A percentile compares a stretch with the other conserved stretches of the same genome.
These are phyloP conservation scores for Sistotremastrum suecicum DNA, from an alignment of 768 basidiomycete genomes.

Conservation along the genomic window DNA sequence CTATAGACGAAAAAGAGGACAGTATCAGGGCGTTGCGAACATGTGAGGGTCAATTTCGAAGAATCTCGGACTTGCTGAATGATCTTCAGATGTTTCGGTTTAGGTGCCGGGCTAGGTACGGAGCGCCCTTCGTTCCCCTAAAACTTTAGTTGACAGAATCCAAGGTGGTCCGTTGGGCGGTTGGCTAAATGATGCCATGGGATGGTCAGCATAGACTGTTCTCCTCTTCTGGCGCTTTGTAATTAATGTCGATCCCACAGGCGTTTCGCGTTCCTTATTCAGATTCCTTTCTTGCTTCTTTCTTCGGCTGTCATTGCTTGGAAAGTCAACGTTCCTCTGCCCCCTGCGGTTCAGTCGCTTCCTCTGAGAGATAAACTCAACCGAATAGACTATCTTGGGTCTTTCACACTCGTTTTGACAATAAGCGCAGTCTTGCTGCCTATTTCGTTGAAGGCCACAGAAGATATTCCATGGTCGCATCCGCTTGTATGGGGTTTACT, in stretches of 20 bases:
- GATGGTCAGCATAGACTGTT: slow-evolving; percentile 44
- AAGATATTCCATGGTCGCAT: slow-evolving; percentile 64
- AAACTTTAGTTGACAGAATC: background rate
- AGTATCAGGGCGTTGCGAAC: slow-evolving; percentile 87
- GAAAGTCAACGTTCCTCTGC: slow-evolving; percentile 68
- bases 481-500: slow-evolving; percentile 61
- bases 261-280: slow-evolving; percentile 72
- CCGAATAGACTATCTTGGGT: slow-evolving; percentile 78
- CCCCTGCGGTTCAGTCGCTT: slow-evolving; percentile 50
- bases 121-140: slow-evolving; percentile 1
- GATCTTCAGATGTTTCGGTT: slow-evolving; percentile 55
- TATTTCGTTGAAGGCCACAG: slow-evolving; percentile 64
- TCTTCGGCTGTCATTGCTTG: slow-evolving; percentile 56
- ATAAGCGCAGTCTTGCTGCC: slow-evolving; percentile 63
- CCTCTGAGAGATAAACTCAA: slow-evolving; percentile 46
- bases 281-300: slow-evolving; percentile 68
- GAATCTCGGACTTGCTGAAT: background rate
- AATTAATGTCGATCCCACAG: slow-evolving; percentile 25
- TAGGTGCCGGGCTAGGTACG: slow-evolving; percentile 35
- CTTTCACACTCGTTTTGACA: slow-evolving; percentile 58
- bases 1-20: slow-evolving; percentile 63
- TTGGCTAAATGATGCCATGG: slow-evolving; percentile 73
- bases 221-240: background rate
- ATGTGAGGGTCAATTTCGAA: slow-evolving; percentile 35
- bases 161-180: slow-evolving; percentile 65